phyloP scores from a whole-genome alignment of 176 grass and related monocot species.

The Stipa capillata region DNA sequence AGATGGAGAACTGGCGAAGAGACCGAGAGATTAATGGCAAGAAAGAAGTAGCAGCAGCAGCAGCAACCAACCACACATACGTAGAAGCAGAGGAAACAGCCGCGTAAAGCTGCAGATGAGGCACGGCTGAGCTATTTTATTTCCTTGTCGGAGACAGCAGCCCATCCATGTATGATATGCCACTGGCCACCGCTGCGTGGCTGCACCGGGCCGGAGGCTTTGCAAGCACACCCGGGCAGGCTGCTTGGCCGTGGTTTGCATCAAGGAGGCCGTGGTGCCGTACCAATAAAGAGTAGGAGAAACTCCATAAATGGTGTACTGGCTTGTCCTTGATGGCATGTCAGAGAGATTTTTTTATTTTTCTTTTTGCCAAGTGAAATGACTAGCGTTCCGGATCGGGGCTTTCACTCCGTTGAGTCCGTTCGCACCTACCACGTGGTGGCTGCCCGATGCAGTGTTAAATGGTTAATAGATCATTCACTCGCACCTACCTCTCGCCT shows the following conservation, averaged over 20 bases:
- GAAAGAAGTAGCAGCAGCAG: too few relatives aligned
- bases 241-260: neutral
- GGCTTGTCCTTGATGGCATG: neutral
- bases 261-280: too few relatives aligned
- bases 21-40: conserved; percentile 13
- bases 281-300: too few relatives aligned
- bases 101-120: neutral
- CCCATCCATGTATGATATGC: neutral
- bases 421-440: conserved; percentile 40
- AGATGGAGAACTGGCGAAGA: too few relatives aligned
- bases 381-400: neutral
- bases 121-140: conserved; percentile 9
- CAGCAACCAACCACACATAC: too few relatives aligned
- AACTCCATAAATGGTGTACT: conserved; percentile 14
- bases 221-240: neutral
- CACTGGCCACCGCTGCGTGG: neutral
- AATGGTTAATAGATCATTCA: conserved; percentile 30
- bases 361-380: neutral
- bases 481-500: conserved; percentile 19
- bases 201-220: neutral
- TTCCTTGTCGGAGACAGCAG: conserved; percentile 14
- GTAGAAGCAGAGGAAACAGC: neutral
- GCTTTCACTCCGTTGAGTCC: conserved; percentile 3
- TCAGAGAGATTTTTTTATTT: too few relatives aligned
- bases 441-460: neutral